Evolutionary conservation across 179 eudicot species (phyloP), one percentile per base, ranked within the genome.

Genomic region (Vitellaria paradoxa): DNA sequence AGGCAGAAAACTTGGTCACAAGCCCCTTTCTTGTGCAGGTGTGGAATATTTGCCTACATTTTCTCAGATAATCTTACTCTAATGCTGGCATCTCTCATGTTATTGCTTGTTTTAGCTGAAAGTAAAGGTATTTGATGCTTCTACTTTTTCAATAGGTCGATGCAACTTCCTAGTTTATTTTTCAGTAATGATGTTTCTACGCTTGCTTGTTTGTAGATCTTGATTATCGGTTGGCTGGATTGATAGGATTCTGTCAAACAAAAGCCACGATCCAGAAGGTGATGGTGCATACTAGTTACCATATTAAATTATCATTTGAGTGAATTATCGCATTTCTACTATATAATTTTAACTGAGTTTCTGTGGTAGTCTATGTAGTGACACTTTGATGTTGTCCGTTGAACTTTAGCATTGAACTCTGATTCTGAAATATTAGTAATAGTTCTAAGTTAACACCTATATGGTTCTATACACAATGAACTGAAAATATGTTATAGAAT

Each of bases 71-170:
- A 83, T 78, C 78, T 73, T 49, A 68, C 72, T 61, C 81, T 76
- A 30, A 68, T 79, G 68, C 81, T 86, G 56, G 85, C 85, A 40
- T 81, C 91, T 56, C 85, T 88, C 79, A 79, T 88, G 88, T 73
- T 88, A 47, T 84, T 86, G 77, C 79, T 88, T 70, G 73, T 86
- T 76, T 76, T 88, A 77, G 85, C 87, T 63, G 91, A 86, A 86
- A 84, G 79, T 77, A 66, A 80, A 77, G 89, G 91, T 86, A 79
- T 66, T 62, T 68, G 52, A 20, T 21, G 73, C 20, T 68, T 55
- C 12, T n/a, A 23, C 49, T 40, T 70, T 26, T 37, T 30, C 10
- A 20, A 14, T 6, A 3, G n/a, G 14, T 50, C 2, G 14, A 26
- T 64, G 20, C 4, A 24, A 64, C 21, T 64, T 65, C 71, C 62